phyloP scores from a whole-genome alignment of 2,329 filamentous ascomycete genomes.

The Stemphylium vesicarium region DNA sequence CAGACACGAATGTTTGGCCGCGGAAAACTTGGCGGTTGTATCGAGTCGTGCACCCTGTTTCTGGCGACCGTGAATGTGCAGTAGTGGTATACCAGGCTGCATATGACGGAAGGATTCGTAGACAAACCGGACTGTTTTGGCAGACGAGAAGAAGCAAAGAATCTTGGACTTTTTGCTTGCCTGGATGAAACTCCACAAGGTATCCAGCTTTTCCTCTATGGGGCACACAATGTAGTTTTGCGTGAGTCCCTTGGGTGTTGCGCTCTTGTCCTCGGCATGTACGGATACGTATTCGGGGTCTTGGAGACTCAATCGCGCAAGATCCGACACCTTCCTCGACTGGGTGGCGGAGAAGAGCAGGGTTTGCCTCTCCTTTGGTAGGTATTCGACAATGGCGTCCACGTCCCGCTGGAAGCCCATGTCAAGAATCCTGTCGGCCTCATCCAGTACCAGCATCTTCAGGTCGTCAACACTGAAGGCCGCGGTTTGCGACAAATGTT shows the following conservation, averaged over 20 bases:
- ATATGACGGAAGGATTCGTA: conserved; percentile 93
- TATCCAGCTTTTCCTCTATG: conserved; percentile 87
- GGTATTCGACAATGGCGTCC: conserved; percentile 90
- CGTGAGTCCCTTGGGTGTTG: conserved; percentile 83
- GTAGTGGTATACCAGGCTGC: conserved; percentile 89
- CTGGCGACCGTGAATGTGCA: conserved; percentile 92
- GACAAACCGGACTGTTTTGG: conserved; percentile 94
- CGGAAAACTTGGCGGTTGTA: conserved; percentile 82
- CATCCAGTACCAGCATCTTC: conserved; percentile 91
- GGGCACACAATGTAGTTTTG: conserved; percentile 92
- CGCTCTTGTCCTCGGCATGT: conserved; percentile 78
- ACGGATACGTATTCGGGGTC: conserved; percentile 96
- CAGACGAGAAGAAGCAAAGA: conserved; percentile 91
- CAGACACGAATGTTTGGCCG: conserved; percentile 81
- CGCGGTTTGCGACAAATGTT: conserved; percentile 93
- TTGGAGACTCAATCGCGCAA: conserved; percentile 84
- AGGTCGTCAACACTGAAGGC: conserved; percentile 88
- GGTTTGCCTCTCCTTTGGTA: conserved; percentile 85
- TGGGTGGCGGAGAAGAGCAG: conserved; percentile 96
- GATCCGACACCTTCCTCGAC: conserved; percentile 89
- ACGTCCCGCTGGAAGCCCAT: conserved; percentile 94
- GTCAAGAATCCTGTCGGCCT: conserved; percentile 95
- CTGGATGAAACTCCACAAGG: conserved; percentile 89
- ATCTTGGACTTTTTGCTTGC: conserved; percentile 93
- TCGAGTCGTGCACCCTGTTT: conserved; percentile 89